Evolutionary conservation across 78 protist species (phyloP), one percentile per base, ranked within the genome.

Genomic region (Dictyostelium firmibasis): DNA sequence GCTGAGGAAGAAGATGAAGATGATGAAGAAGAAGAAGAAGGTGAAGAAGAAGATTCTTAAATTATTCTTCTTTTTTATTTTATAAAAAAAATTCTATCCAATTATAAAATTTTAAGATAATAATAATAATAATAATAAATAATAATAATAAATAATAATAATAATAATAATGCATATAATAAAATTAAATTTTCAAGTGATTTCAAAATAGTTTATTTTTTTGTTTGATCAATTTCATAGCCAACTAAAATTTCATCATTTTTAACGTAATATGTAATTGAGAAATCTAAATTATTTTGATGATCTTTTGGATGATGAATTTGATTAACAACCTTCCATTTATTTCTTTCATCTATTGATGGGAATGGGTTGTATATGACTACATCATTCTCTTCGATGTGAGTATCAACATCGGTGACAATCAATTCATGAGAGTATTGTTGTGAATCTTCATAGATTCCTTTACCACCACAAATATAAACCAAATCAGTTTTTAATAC

Each of bases 1-100:
- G 92, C 87, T 83, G 96, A 85, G 33, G 93, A 88, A 31, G 93
- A 88, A 29, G 93, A 88, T 4, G 93, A 88, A 36, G 83, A 87
- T 18, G 84, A 78, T 27, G 93, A 78, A 7, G 86, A 87, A 16
- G 84, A 87, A n/a, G n/a, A n/a, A n/a, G n/a, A n/a, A n/a, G n/a
- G n/a, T 36, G 62, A 50, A 16, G 62, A 50, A 50, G 67, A 57
- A 13, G 67, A 57, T 5, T 57, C 67, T 57, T 57, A 57, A 20
- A 57, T 57, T 50, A 50, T 50, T 18, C 16, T 57, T 57, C 6
- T 1, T 50, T 16, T 16, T 50, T 50, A 1, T 16, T 16, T 16
- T 50, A 50, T 16, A 50, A 50, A 50, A 50, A 50, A 50, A 50
- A 50, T 2, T 16, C 18, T 2, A 50, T 16, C 23, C 62, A 50